Percentiles rank a stretch among this genome's conserved stretches.
Conservation (phyloP, 768 basidiomycete genomes). For the Auriscalpium orientale region DNA sequence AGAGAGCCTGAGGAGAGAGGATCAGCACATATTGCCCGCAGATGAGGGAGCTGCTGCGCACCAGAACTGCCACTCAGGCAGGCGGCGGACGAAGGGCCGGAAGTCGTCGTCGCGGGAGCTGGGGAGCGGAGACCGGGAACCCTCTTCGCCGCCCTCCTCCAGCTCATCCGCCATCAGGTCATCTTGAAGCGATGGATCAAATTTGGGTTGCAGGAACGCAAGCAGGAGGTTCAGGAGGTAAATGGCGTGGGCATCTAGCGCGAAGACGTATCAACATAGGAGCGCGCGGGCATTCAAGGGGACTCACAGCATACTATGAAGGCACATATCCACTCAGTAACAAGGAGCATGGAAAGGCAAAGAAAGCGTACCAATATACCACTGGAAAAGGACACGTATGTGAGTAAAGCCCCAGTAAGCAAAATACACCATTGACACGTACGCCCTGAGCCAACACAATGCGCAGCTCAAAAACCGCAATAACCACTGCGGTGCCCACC, state of each 20-base stretch:
- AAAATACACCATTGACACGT: conserved; percentile 1
- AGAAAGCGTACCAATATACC: conserved; percentile 78
- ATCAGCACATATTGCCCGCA: not conserved
- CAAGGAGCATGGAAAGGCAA: not conserved
- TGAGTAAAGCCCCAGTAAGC: conserved; percentile 1
- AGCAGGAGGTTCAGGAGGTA: conserved; percentile 94
- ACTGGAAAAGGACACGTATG: conserved; percentile 35
- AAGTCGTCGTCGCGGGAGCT: conserved; percentile 87
- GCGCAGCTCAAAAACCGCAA: conserved; percentile 73
- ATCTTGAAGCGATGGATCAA: conserved; percentile 92
- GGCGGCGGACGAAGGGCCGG: conserved; percentile 87
- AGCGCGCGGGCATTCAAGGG: not conserved
- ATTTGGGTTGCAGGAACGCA: conserved; percentile 96
- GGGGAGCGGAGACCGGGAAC: conserved; percentile 48
- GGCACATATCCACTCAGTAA: conserved; percentile 5
- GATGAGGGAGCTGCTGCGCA: conserved; percentile 20
- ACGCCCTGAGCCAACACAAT: conserved; percentile 80
- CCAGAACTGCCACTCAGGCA: conserved; percentile 98
- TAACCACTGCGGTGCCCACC: conserved; percentile 64
- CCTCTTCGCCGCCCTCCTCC: conserved; percentile 74
- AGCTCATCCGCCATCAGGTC: conserved; percentile 93
- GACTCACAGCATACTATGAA: conserved; percentile 61
- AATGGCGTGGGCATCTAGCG: conserved; percentile 80
- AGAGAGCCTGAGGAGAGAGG: conserved; percentile 57
- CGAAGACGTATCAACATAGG: not conserved